Percentiles rank a stretch among this genome's conserved stretches.
Evolutionary conservation across 78 protist genomes (phyloP).

Genomic region (Chrysochromulina tobinii): DNA sequence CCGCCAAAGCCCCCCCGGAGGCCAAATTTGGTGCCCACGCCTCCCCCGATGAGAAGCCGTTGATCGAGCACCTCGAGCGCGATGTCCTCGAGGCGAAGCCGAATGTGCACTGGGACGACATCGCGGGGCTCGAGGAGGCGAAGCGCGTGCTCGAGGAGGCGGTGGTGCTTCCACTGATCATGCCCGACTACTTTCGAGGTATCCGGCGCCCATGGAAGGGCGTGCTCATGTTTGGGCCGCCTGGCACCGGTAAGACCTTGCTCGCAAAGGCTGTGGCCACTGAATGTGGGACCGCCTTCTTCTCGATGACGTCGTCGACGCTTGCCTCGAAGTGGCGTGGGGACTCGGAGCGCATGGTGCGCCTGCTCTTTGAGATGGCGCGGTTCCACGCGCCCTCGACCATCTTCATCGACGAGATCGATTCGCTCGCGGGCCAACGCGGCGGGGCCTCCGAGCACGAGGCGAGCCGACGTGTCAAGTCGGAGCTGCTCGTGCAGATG

Average conservation of each 20-base stretch:
- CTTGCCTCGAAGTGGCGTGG: slow-evolving; percentile 84
- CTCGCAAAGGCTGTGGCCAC: slow-evolving; percentile 93
- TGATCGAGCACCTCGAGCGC: slow-evolving; percentile 58
- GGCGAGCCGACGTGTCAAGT: slow-evolving; percentile 50
- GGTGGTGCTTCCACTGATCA: slow-evolving; percentile 65
- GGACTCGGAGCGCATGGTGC: slow-evolving; percentile 71
- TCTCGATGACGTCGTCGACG: slow-evolving; percentile 70
- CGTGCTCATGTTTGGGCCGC: slow-evolving; percentile 87
- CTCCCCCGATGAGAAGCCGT: slow-evolving; percentile 11
- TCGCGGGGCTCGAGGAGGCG: slow-evolving; percentile 75
- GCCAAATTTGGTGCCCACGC: not conserved
- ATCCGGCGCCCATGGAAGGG: slow-evolving; percentile 87
- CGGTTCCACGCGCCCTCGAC: slow-evolving; percentile 80
- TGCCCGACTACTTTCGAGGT: slow-evolving; percentile 80
- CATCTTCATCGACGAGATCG: slow-evolving; percentile 87
- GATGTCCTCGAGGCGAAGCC: slow-evolving; percentile 63
- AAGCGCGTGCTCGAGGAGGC: slow-evolving; percentile 83
- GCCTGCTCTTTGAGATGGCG: slow-evolving; percentile 70
- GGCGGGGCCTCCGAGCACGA: slow-evolving; percentile 33
- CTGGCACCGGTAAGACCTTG: slow-evolving; percentile 91
- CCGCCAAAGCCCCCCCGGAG: not conserved
- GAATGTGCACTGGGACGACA: slow-evolving; percentile 66
- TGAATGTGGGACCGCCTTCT: slow-evolving; percentile 83
- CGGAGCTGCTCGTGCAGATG: slow-evolving; percentile 81
- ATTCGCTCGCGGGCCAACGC: slow-evolving; percentile 31